Evolutionary conservation across 2,329 filamentous ascomycete genomes (phyloP).

Genomic region (Botrytis squamosa): DNA sequence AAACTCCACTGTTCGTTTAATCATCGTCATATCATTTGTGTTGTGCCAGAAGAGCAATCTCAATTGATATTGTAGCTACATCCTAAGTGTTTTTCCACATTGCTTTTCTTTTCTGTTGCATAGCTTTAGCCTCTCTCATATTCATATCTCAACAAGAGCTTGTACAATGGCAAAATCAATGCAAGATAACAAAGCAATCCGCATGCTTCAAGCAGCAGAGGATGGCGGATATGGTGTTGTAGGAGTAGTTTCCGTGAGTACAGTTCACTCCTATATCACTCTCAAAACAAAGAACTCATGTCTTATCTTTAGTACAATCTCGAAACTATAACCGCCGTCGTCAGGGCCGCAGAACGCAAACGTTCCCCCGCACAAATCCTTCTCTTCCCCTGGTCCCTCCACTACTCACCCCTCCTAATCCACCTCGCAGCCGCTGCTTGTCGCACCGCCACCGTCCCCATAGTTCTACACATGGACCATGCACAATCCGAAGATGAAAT

Average conservation of each 20-base stretch:
- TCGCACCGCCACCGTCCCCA: conserved; percentile 54
- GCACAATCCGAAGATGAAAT: conserved; percentile 56
- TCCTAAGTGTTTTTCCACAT: background rate
- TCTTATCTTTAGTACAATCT: conserved; percentile 55
- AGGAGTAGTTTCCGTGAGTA: conserved; percentile 47
- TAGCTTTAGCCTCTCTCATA: background rate
- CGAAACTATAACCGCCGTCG: conserved; percentile 66
- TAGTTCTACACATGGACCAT: conserved; percentile 66
- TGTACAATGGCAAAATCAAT: conserved; percentile 2
- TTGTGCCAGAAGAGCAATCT: background rate
- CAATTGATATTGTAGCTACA: background rate
- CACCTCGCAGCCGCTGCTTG: conserved; percentile 56
- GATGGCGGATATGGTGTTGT: conserved; percentile 55
- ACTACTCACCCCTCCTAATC: conserved; percentile 54
- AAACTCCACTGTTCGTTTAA: background rate
- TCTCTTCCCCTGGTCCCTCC: conserved; percentile 70
- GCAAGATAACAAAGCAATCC: conserved; percentile 18
- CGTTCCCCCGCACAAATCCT: conserved; percentile 66
- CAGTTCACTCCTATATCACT: background rate
- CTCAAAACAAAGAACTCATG: background rate
- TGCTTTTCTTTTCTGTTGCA: background rate
- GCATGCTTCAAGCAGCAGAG: conserved; percentile 44
- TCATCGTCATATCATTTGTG: background rate
- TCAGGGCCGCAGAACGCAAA: conserved; percentile 66
- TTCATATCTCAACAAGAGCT: background rate